Conservation (phyloP, 139 green algal genomes). For the Micromonas commoda region DNA sequence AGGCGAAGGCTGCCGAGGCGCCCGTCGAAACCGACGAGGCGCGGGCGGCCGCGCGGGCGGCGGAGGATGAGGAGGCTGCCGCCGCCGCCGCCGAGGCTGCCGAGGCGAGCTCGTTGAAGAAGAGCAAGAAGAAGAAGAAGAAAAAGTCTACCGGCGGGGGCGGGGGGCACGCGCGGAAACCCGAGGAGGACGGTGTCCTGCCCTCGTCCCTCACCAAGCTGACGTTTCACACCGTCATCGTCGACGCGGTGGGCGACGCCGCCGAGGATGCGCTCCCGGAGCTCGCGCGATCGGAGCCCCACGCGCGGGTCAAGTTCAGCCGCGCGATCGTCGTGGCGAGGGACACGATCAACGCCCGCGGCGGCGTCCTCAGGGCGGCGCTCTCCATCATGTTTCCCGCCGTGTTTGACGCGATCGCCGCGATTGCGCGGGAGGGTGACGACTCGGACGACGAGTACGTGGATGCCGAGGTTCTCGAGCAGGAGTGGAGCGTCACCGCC, state of each 20-base stretch:
- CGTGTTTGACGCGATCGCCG: no score
- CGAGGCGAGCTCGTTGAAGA: neutral
- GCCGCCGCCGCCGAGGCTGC: no score
- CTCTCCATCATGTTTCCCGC: no score
- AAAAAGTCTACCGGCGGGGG: neutral
- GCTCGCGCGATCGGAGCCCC: neutral
- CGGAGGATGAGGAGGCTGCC: no score
- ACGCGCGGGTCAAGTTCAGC: neutral
- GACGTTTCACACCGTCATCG: neutral
- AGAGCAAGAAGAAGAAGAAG: neutral
- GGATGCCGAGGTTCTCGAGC: no score
- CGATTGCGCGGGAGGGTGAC: no score
- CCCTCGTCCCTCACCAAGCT: neutral
- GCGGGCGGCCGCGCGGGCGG: no score
- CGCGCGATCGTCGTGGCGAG: neutral
- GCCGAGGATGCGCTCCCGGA: neutral
- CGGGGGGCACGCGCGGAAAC: neutral
- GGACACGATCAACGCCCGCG: no score
- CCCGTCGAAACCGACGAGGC: neutral
- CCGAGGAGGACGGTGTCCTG: neutral
- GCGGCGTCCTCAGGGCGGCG: no score
- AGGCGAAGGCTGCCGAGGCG: neutral
- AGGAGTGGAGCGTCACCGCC: no score
- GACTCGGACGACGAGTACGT: no score
- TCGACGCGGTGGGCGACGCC: neutral